Evolutionary conservation across 1,284 basidiomycete species (phyloP).

Genomic region (Boletus sp.): DNA sequence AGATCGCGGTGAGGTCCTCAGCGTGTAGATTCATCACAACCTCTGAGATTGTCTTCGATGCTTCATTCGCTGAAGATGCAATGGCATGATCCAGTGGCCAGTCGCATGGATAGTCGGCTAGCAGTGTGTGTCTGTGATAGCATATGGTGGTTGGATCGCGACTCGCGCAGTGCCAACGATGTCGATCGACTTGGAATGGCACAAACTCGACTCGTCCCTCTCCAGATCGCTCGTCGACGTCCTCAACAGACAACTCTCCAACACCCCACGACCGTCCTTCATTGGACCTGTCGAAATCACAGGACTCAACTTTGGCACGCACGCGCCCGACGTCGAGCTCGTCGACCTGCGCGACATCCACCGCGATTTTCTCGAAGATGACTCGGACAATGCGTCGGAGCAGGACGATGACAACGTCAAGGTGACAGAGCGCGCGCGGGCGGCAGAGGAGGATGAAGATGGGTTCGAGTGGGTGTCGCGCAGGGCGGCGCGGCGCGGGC

Average conservation of each 20-base stretch:
- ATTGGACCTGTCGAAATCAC: constrained; percentile 88
- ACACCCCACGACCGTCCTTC: constrained; percentile 78
- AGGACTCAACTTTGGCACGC: constrained; percentile 83
- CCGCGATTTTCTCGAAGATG: constrained; percentile 84
- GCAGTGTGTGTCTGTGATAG: not conserved
- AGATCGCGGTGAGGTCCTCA: too few species aligned
- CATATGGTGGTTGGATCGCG: not conserved
- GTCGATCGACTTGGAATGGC: constrained; percentile 82
- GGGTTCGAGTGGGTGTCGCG: constrained; percentile 79
- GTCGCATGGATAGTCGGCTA: too few species aligned
- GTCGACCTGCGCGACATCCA: constrained; percentile 93
- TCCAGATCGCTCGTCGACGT: constrained; percentile 68
- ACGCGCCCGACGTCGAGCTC: constrained; percentile 82
- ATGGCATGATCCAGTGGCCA: too few species aligned
- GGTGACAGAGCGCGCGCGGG: constrained; percentile 45
- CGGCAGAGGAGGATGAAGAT: constrained; percentile 56
- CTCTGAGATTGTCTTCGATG: too few species aligned
- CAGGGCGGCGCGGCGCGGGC: constrained; percentile 46
- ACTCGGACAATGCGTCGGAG: constrained; percentile 31
- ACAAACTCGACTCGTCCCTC: constrained; percentile 67
- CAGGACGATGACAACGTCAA: constrained; percentile 46
- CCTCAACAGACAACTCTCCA: constrained; percentile 77
- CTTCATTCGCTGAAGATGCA: too few species aligned
- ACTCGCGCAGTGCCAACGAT: constrained; percentile 34
- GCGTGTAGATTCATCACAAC: too few species aligned